Base-by-base conservation (phyloP, 2,329 filamentous ascomycete genomes). In the Nigrospora sphaerica region DNA sequence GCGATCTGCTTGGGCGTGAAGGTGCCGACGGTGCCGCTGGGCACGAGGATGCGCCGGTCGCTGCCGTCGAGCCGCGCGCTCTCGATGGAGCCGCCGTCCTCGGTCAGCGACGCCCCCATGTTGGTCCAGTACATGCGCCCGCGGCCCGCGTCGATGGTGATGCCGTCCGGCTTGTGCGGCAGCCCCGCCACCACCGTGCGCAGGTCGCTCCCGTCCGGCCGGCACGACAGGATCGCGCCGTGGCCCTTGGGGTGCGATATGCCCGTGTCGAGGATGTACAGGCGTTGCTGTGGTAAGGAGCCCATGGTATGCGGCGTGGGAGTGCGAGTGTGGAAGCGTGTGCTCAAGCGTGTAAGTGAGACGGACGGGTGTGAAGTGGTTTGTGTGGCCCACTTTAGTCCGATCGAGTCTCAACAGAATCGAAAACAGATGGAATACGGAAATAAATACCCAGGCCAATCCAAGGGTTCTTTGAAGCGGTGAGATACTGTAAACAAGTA, bases 11-110 rank as follows among this genome's bases (percentile, higher is more conserved):
- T 59, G 6, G 57, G 57, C 0, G 73, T 76, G 46, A 71, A 62
- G 1, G 66, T 55, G 39, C 47, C 47, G 31, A 46, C 40, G 1
- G 49, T 45, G 2, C 71, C 70, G 0, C 45, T 31, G 0, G 61
- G 53, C 2, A 76, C 55, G 2, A 75, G 47, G 6, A 61, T 63
- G 9, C 54, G 49, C 5, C 70, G 47, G 36, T 70, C 56, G 7
- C 47, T 60, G 7, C 73, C 72, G 39, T 73, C 66, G 11, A 72
- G 50, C 13, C 61, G 60, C 10, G 63, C 57, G 2, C 61, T 62
- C 49, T 59, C 57, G n/a, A 70, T 55, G 3, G 60, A 59, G 10
- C 67, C 67, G 39, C 44, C 40, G 47, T 69, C 60, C n/a, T 57
- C 49, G 3, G 55, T 52, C 18, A 54, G 54, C 6, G 57, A 54